phyloP scores from a whole-genome alignment of 306 rosid genomes.

The Acacia confusa region DNA sequence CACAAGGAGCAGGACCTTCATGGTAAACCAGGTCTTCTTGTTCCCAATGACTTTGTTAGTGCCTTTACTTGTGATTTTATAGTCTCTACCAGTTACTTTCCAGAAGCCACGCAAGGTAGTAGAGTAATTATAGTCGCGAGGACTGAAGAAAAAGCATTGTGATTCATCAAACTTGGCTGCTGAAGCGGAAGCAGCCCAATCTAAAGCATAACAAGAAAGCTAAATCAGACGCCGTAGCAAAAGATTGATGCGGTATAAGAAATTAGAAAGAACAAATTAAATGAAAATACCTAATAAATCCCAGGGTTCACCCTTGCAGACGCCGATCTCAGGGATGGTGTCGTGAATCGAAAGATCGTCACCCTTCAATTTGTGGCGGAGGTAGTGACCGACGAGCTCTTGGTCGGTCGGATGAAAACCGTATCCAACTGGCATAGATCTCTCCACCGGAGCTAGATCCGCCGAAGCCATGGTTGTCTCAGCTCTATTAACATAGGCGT shows the following conservation, averaged over 20 bases:
- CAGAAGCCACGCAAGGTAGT: slow-evolving; percentile 4
- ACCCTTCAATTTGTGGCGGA: slow-evolving; percentile 39
- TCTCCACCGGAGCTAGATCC: background rate
- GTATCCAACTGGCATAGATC: slow-evolving; percentile 35
- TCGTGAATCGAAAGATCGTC: slow-evolving; percentile 12
- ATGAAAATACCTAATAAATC: background rate
- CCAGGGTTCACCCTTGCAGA: slow-evolving; percentile 25
- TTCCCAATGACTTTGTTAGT: background rate
- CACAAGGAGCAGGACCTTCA: too few relatives aligned
- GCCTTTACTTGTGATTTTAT: background rate
- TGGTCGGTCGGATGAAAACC: slow-evolving; percentile 71
- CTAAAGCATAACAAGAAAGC: too few relatives aligned
- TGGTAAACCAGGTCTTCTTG: too few relatives aligned
- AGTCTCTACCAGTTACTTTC: slow-evolving; percentile 34
- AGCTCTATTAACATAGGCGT: background rate
- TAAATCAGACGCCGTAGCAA: too few relatives aligned
- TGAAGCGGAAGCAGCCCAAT: slow-evolving; percentile 31
- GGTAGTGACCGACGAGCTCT: slow-evolving; percentile 52
- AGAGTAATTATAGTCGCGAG: slow-evolving; percentile 23
- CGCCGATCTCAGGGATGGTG: slow-evolving; percentile 38
- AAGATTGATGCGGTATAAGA: too few relatives aligned
- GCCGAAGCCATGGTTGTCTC: background rate
- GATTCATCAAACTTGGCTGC: too few relatives aligned
- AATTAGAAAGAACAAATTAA: too few relatives aligned
- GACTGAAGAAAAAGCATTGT: slow-evolving; percentile 63